These are phyloP conservation scores for Phytophthora pisi DNA, from an alignment of 352 stramenopile genomes.

Conservation along the genomic window DNA sequence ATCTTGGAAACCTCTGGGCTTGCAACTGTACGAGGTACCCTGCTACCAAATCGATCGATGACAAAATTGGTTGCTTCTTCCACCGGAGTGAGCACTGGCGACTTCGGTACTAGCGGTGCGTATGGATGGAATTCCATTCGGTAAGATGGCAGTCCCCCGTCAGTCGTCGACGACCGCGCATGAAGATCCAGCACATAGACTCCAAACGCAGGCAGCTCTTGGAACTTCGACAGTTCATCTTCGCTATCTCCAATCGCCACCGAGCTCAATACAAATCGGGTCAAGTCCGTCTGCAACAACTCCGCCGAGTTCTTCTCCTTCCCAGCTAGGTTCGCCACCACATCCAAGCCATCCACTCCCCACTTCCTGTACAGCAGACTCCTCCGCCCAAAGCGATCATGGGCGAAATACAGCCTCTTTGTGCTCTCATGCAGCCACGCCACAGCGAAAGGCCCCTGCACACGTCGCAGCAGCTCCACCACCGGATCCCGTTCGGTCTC, in stretches of 20 bases:
- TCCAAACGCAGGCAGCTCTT: conserved; percentile 80
- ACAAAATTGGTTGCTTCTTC: not conserved
- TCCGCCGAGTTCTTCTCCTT: conserved; percentile 6
- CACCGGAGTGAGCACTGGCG: not conserved
- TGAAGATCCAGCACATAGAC: conserved; percentile 75
- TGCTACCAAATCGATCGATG: conserved; percentile 42
- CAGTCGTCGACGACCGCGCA: not conserved
- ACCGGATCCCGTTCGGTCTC: conserved; percentile 22
- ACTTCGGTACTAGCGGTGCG: conserved; percentile 13
- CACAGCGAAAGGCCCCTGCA: conserved; percentile 89
- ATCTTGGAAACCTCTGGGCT: not conserved
- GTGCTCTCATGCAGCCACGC: conserved; percentile 65
- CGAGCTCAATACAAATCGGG: conserved; percentile 48
- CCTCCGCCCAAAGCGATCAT: conserved; percentile 90
- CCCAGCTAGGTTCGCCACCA: conserved; percentile 33
- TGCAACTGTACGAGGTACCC: conserved; percentile 24
- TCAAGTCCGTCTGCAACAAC: conserved; percentile 26
- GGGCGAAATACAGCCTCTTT: conserved; percentile 88
- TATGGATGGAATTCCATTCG: conserved; percentile 52
- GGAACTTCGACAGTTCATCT: conserved; percentile 28
- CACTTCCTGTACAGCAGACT: conserved; percentile 83
- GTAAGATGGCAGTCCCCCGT: conserved; percentile 7
- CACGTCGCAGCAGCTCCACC: conserved; percentile 42
- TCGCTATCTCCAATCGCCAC: conserved; percentile 43
- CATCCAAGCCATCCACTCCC: conserved; percentile 13